These are phyloP conservation scores for Brassica cretica DNA, from an alignment of 345 rosid species.

Conservation along the genomic window DNA sequence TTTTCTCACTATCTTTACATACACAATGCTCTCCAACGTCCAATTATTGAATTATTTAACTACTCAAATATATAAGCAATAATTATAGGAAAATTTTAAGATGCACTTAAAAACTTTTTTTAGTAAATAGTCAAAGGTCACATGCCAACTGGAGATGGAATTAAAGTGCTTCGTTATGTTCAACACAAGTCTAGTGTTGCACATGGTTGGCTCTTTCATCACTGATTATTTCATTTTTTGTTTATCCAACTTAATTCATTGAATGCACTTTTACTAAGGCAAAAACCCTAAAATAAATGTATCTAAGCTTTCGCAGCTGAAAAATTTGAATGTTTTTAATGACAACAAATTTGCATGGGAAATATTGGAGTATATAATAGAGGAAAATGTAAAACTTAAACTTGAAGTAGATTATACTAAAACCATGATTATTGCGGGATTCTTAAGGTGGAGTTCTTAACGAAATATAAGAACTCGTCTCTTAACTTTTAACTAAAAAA, in stretches of 20 bases:
- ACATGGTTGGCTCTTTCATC: conserved; percentile 30
- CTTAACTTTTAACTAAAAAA: too few relatives aligned
- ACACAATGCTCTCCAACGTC: background rate
- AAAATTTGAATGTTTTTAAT: background rate
- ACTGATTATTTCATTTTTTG: background rate
- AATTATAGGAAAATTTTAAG: background rate
- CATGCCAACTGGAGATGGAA: conserved; percentile 32
- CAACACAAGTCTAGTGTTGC: conserved; percentile 39
- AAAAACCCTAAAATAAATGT: conserved; percentile 2
- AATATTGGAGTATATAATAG: background rate
- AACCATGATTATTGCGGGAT: too few relatives aligned
- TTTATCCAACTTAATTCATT: conserved; percentile 7
- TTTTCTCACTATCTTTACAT: background rate
- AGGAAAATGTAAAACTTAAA: background rate
- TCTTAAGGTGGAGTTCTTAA: too few relatives aligned
- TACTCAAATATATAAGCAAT: background rate
- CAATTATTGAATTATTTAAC: background rate
- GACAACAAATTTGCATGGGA: background rate
- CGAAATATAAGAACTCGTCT: too few relatives aligned
- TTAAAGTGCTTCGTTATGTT: conserved; percentile 37
- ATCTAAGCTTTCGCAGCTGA: conserved; percentile 12
- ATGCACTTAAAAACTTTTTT: background rate
- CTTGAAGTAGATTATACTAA: background rate
- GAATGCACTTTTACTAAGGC: background rate
- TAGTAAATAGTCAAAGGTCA: conserved; percentile 23